These are phyloP conservation scores for Lachnellula subtilissima DNA, from an alignment of 2,329 filamentous ascomycete genomes.

Conservation along the genomic window DNA sequence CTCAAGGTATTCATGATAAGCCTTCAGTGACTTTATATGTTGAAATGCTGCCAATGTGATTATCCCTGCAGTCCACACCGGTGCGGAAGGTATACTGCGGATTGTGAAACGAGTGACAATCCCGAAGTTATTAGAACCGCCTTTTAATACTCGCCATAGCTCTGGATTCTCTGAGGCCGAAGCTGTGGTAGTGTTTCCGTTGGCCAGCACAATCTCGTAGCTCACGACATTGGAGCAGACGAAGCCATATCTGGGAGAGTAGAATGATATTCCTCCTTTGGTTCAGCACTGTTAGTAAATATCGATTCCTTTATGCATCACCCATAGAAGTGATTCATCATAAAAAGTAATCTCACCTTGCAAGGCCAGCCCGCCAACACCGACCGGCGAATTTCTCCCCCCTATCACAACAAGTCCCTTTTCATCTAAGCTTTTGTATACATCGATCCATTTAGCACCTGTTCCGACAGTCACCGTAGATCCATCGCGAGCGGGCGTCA, in stretches of 20 bases:
- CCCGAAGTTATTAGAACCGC: constrained; percentile 14
- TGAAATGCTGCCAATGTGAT: constrained; percentile 1
- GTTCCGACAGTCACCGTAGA: constrained; percentile 16
- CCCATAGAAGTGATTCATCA: neutral
- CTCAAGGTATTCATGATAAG: constrained; percentile 1
- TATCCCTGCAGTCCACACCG: constrained; percentile 3
- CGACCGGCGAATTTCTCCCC: constrained; percentile 4
- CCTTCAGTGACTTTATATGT: neutral
- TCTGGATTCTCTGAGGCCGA: constrained; percentile 8
- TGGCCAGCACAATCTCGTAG: constrained; percentile 41
- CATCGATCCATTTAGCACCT: constrained; percentile 4
- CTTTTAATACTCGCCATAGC: constrained; percentile 12
- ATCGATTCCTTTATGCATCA: neutral
- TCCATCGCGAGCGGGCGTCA: constrained; percentile 17
- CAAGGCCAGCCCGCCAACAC: constrained; percentile 7
- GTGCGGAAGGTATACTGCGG: constrained; percentile 8
- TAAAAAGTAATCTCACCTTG: neutral
- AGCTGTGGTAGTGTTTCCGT: constrained; percentile 7
- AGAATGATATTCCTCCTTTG: constrained; percentile 10
- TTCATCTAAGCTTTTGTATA: constrained; percentile 1
- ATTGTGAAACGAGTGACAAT: constrained; percentile 13
- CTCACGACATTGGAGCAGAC: constrained; percentile 6
- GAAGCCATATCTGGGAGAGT: constrained; percentile 10
- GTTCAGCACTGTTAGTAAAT: neutral
- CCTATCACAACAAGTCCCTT: constrained; percentile 2